Percentiles rank a stretch among this genome's conserved stretches.
phyloP scores from a whole-genome alignment of 257 asterid species.

The Penstemon davidsonii region DNA sequence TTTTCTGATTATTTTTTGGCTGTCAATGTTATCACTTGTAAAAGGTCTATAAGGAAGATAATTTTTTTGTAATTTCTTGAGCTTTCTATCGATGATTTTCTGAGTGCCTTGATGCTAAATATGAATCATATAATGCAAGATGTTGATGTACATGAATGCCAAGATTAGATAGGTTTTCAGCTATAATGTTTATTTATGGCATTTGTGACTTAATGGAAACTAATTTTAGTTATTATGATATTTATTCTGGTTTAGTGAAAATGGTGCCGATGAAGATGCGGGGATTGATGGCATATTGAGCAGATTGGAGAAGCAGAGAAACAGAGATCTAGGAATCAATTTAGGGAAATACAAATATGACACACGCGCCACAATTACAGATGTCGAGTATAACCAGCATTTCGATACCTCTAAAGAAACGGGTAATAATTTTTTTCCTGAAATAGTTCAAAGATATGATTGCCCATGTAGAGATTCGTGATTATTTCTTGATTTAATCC shows the following conservation, averaged over 20 bases:
- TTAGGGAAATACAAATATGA: slow-evolving; percentile 38
- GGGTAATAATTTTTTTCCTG: slow-evolving; percentile 19
- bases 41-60: neutral
- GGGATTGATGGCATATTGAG: slow-evolving; percentile 78
- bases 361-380: slow-evolving; percentile 37
- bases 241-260: slow-evolving; percentile 48
- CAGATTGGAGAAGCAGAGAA: slow-evolving; percentile 81
- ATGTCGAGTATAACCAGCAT: slow-evolving; percentile 31
- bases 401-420: slow-evolving; percentile 33
- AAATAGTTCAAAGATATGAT: neutral
- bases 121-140: neutral
- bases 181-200: neutral
- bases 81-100: neutral
- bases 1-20: neutral
- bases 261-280: slow-evolving; percentile 44
- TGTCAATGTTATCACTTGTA: neutral
- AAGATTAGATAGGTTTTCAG: neutral
- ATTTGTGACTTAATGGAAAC: slow-evolving; percentile 3
- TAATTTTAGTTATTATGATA: slow-evolving; percentile 10
- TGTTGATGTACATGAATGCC: neutral
- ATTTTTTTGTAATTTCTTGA: neutral
- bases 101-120: neutral
- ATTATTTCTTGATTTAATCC: slow-evolving; percentile 18
- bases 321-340: slow-evolving; percentile 46
- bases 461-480: slow-evolving; percentile 10